Evolutionary conservation across 2,329 filamentous ascomycete genomes (phyloP).

Genomic region (Aspergillus carbonarius): DNA sequence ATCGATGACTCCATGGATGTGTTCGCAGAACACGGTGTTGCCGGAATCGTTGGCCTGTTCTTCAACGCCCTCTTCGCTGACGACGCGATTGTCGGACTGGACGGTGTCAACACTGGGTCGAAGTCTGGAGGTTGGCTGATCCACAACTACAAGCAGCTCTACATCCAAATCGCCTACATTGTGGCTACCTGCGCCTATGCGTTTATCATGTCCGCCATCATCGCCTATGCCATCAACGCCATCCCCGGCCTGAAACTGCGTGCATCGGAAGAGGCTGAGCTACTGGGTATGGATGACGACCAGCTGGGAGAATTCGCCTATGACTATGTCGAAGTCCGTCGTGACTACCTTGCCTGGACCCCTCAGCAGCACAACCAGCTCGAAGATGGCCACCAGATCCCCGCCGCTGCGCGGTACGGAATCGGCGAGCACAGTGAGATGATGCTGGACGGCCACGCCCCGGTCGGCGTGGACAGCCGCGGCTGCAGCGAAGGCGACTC

Average conservation of each 20-base stretch:
- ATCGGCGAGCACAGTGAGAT: conserved; percentile 60
- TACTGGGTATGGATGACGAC: conserved; percentile 61
- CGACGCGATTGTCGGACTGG: conserved; percentile 70
- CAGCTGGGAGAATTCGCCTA: conserved; percentile 54
- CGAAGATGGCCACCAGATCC: conserved; percentile 54
- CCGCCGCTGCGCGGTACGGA: conserved; percentile 60
- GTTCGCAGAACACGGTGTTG: conserved; percentile 84
- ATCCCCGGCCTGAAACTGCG: conserved; percentile 69
- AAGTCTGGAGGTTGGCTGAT: conserved; percentile 67
- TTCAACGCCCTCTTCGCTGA: conserved; percentile 76
- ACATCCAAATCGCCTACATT: conserved; percentile 69
- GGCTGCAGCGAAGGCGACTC: conserved; percentile 31
- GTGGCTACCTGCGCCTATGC: conserved; percentile 65
- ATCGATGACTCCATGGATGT: conserved; percentile 88
- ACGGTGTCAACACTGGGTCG: conserved; percentile 58
- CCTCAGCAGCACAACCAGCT: conserved; percentile 45
- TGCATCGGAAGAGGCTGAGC: conserved; percentile 65
- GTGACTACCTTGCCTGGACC: conserved; percentile 53
- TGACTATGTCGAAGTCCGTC: conserved; percentile 53
- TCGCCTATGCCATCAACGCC: conserved; percentile 69
- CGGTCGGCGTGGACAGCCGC: conserved; percentile 30
- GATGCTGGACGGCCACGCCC: conserved; percentile 57
- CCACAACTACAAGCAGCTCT: conserved; percentile 68
- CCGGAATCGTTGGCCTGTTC: conserved; percentile 77
- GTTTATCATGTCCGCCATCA: conserved; percentile 66